Percentiles rank a stretch among this genome's conserved stretches.
Conservation (phyloP, 2,329 filamentous ascomycete species). For the Monosporascus sp. region DNA sequence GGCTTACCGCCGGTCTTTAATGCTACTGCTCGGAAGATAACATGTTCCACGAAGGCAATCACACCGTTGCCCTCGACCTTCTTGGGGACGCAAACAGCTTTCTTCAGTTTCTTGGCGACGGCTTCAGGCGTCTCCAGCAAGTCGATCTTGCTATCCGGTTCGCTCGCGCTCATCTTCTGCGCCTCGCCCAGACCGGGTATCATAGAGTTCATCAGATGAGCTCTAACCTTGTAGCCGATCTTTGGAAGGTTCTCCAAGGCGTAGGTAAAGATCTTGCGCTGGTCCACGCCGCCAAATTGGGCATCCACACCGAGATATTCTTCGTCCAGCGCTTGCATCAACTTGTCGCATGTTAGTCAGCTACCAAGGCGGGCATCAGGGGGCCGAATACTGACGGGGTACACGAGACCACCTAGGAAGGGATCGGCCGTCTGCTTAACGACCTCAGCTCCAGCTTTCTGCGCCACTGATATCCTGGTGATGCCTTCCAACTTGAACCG, state of each 20-base stretch:
- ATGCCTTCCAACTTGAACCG: conserved; percentile 70
- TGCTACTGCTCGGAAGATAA: conserved; percentile 72
- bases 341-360: background rate
- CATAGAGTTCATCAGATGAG: conserved; percentile 78
- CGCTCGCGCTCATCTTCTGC: conserved; percentile 81
- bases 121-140: conserved; percentile 73
- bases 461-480: conserved; percentile 59
- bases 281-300: conserved; percentile 82
- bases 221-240: conserved; percentile 70
- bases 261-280: conserved; percentile 82
- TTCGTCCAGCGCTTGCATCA: conserved; percentile 82
- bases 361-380: background rate
- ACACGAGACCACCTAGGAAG: conserved; percentile 68
- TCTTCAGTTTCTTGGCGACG: conserved; percentile 78
- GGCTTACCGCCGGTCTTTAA: conserved; percentile 48
- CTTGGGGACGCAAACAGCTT: conserved; percentile 73
- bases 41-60: conserved; percentile 78
- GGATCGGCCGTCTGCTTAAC: conserved; percentile 86
- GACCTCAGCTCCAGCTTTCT: conserved; percentile 86
- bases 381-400: conserved; percentile 54
- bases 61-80: conserved; percentile 81
- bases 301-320: conserved; percentile 81
- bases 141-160: conserved; percentile 81
- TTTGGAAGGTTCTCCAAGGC: conserved; percentile 81
- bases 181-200: conserved; percentile 75